Percentiles rank a stretch among this genome's conserved stretches.
Conservation (phyloP, 2,329 filamentous ascomycete genomes). For the Aspergillus oerlinghausenensis region DNA sequence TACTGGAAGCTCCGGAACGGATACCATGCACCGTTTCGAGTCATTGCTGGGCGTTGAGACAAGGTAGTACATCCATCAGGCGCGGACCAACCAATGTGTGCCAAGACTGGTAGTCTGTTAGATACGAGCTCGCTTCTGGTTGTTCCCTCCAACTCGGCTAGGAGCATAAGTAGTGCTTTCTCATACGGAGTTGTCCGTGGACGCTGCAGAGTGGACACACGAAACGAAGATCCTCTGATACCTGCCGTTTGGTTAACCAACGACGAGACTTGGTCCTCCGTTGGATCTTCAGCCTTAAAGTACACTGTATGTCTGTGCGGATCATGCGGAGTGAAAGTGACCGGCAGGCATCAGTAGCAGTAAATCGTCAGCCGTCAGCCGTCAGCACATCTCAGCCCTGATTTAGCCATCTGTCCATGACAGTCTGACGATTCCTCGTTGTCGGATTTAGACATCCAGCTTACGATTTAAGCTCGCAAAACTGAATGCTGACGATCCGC, state of each 20-base stretch:
- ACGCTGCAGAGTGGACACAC: background rate
- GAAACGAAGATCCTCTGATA: background rate
- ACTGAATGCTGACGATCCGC: constrained; percentile 14
- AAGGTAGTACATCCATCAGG: background rate
- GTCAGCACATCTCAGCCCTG: background rate
- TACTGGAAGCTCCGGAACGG: background rate
- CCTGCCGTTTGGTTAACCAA: background rate
- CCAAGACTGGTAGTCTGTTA: background rate
- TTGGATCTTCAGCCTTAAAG: background rate
- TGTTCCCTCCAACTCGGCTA: background rate
- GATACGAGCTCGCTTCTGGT: background rate
- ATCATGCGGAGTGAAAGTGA: background rate
- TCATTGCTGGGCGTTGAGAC: background rate
- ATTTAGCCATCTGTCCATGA: background rate
- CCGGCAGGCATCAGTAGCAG: background rate
- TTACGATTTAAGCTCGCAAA: constrained; percentile 1
- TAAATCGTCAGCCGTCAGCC: background rate
- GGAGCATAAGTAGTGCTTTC: background rate
- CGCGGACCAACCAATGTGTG: background rate
- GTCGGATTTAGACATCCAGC: background rate
- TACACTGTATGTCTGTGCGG: background rate
- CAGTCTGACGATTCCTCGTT: background rate
- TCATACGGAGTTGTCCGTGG: background rate
- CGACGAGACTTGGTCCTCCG: background rate
- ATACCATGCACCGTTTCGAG: background rate